phyloP scores from a whole-genome alignment of 768 basidiomycete species.

The Xanthoconium purpureum region DNA sequence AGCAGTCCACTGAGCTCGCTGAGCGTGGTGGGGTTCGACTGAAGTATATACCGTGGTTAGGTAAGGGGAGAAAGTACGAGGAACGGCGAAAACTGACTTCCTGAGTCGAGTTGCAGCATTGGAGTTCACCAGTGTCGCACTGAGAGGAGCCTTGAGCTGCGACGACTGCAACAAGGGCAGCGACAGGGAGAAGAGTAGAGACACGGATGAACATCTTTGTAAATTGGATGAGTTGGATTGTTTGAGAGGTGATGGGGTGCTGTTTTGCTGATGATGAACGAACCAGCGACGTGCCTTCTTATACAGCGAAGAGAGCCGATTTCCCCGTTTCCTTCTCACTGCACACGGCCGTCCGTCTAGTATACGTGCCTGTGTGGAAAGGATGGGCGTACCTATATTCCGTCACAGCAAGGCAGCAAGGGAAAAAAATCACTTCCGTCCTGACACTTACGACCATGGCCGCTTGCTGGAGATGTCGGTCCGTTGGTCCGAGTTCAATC shows the following conservation, averaged over 20 bases:
- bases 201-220: slow-evolving; percentile 8
- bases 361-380: not conserved
- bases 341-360: not conserved
- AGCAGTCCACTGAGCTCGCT: not conserved
- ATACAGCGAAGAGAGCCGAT: not conserved
- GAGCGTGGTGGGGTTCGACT: not conserved
- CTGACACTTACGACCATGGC: not conserved
- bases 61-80: not conserved
- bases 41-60: not conserved
- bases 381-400: not conserved
- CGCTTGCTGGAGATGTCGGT: not conserved
- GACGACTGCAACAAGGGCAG: slow-evolving; percentile 7
- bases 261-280: not conserved
- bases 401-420: not conserved
- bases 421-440: not conserved
- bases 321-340: too few species aligned
- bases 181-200: slow-evolving; percentile 8
- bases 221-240: not conserved
- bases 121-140: slow-evolving; percentile 7
- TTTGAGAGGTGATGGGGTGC: not conserved
- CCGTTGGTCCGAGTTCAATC: not conserved
- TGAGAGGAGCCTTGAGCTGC: not conserved
- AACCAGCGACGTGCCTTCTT: not conserved
- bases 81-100: not conserved
- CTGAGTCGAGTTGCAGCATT: slow-evolving; percentile 6